Evolutionary conservation across 2,329 filamentous ascomycete species (phyloP).

Genomic region (Aspergillus aculeatinus): DNA sequence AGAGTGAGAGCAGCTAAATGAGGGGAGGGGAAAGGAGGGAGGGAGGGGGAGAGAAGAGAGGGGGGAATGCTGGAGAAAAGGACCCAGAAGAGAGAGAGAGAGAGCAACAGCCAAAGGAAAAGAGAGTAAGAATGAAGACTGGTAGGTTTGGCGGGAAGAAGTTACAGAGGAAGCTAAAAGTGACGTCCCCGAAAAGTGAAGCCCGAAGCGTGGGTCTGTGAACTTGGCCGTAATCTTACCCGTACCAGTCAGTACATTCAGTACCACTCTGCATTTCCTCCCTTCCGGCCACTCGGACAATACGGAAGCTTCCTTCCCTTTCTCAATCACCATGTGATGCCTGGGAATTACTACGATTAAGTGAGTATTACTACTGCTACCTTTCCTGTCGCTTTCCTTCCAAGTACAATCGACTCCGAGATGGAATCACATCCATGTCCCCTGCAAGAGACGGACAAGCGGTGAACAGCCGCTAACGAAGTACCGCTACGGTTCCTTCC

Average conservation of each 20-base stretch:
- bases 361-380: neutral
- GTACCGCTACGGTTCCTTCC: neutral
- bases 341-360: neutral
- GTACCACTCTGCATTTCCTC: neutral
- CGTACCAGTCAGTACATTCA: too few species aligned
- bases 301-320: neutral
- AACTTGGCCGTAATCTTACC: conserved; percentile 3
- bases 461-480: neutral
- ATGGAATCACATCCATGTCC: neutral
- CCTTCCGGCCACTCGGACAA: conserved; percentile 1
- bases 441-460: neutral
- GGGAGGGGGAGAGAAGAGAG: conserved; percentile 3
- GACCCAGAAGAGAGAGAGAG: neutral
- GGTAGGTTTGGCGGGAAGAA: neutral
- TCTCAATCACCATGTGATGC: neutral
- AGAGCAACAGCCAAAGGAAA: neutral
- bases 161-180: neutral
- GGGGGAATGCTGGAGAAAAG: neutral
- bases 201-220: conserved; percentile 10
- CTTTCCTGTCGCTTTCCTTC: neutral
- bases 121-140: neutral
- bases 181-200: conserved; percentile 11
- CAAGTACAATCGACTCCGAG: neutral
- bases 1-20: conserved; percentile 4
- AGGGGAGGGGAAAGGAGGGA: conserved; percentile 15